These are phyloP conservation scores for Colletotrichum navitas DNA, from an alignment of 2,329 filamentous ascomycete species.

Conservation along the genomic window DNA sequence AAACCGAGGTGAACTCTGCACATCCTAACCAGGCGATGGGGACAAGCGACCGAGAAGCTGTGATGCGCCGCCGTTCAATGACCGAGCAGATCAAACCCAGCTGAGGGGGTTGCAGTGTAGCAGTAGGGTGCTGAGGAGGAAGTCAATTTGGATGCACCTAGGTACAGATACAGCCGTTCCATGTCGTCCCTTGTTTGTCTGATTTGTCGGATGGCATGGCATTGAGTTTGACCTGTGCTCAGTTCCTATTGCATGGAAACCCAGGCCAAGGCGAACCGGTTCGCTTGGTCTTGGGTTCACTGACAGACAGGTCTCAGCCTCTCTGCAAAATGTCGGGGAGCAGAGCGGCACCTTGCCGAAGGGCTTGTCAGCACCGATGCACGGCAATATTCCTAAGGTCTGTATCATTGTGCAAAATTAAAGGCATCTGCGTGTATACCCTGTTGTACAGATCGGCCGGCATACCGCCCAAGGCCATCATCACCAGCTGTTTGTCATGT, in stretches of 20 bases:
- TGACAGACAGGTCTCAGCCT: not conserved
- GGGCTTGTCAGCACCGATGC: not conserved
- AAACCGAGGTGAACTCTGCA: constrained; percentile 11
- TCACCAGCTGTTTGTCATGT: constrained; percentile 13
- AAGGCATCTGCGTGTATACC: not conserved
- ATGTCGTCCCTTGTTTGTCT: constrained; percentile 5
- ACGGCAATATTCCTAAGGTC: not conserved
- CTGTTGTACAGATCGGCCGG: constrained; percentile 7
- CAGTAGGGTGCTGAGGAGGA: not conserved
- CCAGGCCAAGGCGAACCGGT: not conserved
- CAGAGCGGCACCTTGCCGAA: too few relatives aligned
- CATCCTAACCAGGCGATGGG: not conserved
- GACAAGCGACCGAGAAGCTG: constrained; percentile 16
- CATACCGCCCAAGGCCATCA: not conserved
- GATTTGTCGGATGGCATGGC: constrained; percentile 11
- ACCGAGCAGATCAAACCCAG: not conserved
- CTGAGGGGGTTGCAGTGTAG: not conserved
- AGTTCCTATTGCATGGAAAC: not conserved
- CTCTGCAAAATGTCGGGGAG: not conserved
- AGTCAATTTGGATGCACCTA: not conserved
- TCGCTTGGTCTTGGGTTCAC: constrained; percentile 8
- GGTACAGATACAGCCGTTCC: not conserved
- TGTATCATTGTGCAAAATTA: constrained; percentile 15
- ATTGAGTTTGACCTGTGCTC: not conserved
- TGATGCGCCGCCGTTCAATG: not conserved